Evolutionary conservation across 2,329 filamentous ascomycete genomes (phyloP).

Genomic region (Microdochium nivale): DNA sequence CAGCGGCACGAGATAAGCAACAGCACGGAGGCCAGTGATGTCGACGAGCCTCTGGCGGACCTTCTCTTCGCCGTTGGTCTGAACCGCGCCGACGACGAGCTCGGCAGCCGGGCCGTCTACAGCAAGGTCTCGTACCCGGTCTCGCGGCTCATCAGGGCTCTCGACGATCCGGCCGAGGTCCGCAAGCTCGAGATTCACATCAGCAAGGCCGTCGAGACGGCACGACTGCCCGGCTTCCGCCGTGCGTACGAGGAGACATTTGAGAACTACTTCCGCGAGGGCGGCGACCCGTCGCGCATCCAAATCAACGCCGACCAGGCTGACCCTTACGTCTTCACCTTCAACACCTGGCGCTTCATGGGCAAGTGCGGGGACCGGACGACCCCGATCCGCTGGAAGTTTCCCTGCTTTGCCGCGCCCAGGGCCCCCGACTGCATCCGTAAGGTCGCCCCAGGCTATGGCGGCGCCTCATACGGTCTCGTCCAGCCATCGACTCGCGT

Average conservation of each 20-base stretch:
- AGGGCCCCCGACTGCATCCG: not conserved
- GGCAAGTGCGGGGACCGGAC: not conserved
- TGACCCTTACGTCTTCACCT: not conserved
- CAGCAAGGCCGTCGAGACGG: not conserved
- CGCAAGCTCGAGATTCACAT: not conserved
- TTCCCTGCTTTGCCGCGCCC: not conserved
- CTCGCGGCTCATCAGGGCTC: not conserved
- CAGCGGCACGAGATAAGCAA: not conserved
- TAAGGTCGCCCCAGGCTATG: not conserved
- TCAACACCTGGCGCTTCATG: slow-evolving; percentile 1
- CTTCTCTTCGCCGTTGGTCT: not conserved
- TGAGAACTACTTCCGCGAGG: not conserved
- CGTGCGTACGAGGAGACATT: not conserved
- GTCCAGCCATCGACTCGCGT: not conserved
- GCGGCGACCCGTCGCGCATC: not conserved
- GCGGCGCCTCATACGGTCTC: not conserved
- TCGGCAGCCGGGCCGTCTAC: not conserved
- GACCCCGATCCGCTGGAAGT: not conserved
- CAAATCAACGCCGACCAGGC: not conserved
- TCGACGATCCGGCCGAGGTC: not conserved
- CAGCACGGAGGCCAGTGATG: not conserved
- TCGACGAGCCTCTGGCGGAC: not conserved
- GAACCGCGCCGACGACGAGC: not conserved
- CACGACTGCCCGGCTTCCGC: not conserved
- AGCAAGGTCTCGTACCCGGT: not conserved